A percentile compares a stretch with the other conserved stretches of the same genome.
phyloP scores from a whole-genome alignment of 208 protist genomes.

The Acanthamoeba polyphaga region DNA sequence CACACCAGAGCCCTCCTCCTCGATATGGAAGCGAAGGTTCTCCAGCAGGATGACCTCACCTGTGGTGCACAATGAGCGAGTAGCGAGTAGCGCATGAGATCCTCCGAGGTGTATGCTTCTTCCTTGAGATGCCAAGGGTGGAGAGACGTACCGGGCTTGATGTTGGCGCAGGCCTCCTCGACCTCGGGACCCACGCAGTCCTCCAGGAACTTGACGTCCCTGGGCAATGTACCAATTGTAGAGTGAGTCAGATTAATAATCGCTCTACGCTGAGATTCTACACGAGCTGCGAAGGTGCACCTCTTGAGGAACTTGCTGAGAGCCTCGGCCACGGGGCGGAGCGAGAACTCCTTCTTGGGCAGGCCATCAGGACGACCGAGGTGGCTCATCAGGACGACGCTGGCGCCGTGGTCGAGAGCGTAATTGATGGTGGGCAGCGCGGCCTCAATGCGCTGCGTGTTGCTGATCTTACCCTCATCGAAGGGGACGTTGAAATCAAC shows the following conservation, averaged over 20 bases:
- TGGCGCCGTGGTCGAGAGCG: slow-evolving; percentile 90
- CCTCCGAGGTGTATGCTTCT: slow-evolving; percentile 86
- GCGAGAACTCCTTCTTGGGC: slow-evolving; percentile 92
- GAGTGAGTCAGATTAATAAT: neutral
- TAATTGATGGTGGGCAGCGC: slow-evolving; percentile 97
- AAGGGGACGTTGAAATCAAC: slow-evolving; percentile 99
- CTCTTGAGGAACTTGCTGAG: slow-evolving; percentile 94
- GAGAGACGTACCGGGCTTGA: slow-evolving; percentile 74
- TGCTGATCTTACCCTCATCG: slow-evolving; percentile 94
- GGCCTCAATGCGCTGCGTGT: slow-evolving; percentile 95
- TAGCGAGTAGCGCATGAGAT: slow-evolving; percentile 39
- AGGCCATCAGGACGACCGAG: slow-evolving; percentile 97
- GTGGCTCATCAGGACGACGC: slow-evolving; percentile 95
- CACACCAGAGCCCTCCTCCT: slow-evolving; percentile 96
- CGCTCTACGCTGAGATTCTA: slow-evolving; percentile 77
- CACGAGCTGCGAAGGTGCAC: neutral
- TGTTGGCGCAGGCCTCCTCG: slow-evolving; percentile 87
- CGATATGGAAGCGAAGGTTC: slow-evolving; percentile 99
- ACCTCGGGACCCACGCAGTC: slow-evolving; percentile 94
- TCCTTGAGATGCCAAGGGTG: slow-evolving; percentile 91
- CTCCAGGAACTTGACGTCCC: slow-evolving; percentile 89
- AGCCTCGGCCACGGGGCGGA: slow-evolving; percentile 94
- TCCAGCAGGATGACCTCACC: slow-evolving; percentile 93
- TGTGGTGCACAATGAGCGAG: neutral
- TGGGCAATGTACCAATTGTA: slow-evolving; percentile 17